Base-by-base conservation (phyloP, 2,329 filamentous ascomycete genomes). In the Aschersonia sp. region DNA sequence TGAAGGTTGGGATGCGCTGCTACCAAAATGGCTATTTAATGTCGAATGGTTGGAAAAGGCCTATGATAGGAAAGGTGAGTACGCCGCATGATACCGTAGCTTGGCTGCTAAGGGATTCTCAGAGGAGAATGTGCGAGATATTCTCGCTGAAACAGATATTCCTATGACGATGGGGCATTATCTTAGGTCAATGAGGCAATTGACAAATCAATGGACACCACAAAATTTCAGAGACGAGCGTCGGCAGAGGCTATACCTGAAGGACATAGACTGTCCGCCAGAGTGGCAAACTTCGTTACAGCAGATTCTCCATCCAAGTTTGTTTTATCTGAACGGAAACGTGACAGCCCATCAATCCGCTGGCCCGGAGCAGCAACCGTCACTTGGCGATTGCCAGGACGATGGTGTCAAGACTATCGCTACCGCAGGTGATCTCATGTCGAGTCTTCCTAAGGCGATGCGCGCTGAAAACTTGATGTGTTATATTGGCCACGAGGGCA, bases 381-480 rank as follows among this genome's bases (percentile, higher is more conserved):
- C 44, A 37, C 51, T 51, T 30, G 69, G 42, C 60, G 69, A 52
- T 59, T 62, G 42, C 45, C 50, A 63, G 5, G 60, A 65, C 30
- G 57, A 64, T 14, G 61, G 64, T 47, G 52, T 75, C 42, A 70
- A 65, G n/a, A 73, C 73, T 0, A 74, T 81, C 45, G 85, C 83
- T 2, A 77, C 81, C 43, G 83, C 88, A 2, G 90, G 90, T 6
- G 92, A 98, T 59, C 67, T 98, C 35, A 98, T 98, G 92, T 94
- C 88, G 61, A 89, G 85, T 56, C 73, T 98, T 5, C 87, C 88
- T 1, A 68, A 75, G 42, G 78, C 83, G 42, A 96, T 96, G 87
- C 83, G 88, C 45, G 92, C 92, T 1, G 82, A 95, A 60, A 98
- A 98, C 53, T 72, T 98, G 55, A 96, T 96, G 92, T 97, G 90